These are phyloP conservation scores for Didymosphaeria variabile DNA, from an alignment of 2,329 filamentous ascomycete genomes.

Conservation along the genomic window DNA sequence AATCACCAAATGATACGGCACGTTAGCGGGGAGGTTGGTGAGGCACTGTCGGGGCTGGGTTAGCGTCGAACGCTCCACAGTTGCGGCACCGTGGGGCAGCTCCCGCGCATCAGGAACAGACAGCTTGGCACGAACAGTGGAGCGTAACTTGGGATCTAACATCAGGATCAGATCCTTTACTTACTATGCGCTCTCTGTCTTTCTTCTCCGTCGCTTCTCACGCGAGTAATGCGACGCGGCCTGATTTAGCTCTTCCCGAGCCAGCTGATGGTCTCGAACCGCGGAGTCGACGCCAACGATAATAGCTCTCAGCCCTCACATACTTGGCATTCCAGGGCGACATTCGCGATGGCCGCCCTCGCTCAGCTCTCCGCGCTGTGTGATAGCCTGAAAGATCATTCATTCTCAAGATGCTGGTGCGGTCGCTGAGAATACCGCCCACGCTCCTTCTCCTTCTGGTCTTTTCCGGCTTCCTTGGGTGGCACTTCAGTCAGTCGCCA, in stretches of 20 bases:
- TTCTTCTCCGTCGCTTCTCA: background rate
- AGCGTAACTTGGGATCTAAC: background rate
- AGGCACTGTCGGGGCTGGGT: background rate
- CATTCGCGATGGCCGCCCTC: slow-evolving; percentile 16
- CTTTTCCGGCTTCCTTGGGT: slow-evolving; percentile 43
- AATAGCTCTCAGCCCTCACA: slow-evolving; percentile 24
- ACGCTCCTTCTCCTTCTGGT: slow-evolving; percentile 35
- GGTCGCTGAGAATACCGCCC: slow-evolving; percentile 34
- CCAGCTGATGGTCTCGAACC: slow-evolving; percentile 21
- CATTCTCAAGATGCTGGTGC: slow-evolving; percentile 37
- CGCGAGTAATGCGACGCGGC: background rate
- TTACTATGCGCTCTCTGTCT: background rate
- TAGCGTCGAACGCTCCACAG: background rate
- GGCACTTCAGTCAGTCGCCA: slow-evolving; percentile 38
- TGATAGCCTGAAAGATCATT: background rate
- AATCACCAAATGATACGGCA: background rate
- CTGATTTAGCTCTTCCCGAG: background rate
- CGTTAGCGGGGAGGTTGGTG: background rate
- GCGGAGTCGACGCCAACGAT: slow-evolving; percentile 14
- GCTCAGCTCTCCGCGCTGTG: slow-evolving; percentile 1
- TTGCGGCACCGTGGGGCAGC: background rate
- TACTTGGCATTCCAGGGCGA: slow-evolving; percentile 30
- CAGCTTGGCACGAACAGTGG: slow-evolving; percentile 5
- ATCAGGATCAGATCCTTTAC: background rate
- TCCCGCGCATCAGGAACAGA: slow-evolving; percentile 8